Percentiles rank a stretch among this genome's conserved stretches.
These are phyloP conservation scores for Phytophthora chlamydospora DNA, from an alignment of 352 stramenopile genomes.

Conservation along the genomic window DNA sequence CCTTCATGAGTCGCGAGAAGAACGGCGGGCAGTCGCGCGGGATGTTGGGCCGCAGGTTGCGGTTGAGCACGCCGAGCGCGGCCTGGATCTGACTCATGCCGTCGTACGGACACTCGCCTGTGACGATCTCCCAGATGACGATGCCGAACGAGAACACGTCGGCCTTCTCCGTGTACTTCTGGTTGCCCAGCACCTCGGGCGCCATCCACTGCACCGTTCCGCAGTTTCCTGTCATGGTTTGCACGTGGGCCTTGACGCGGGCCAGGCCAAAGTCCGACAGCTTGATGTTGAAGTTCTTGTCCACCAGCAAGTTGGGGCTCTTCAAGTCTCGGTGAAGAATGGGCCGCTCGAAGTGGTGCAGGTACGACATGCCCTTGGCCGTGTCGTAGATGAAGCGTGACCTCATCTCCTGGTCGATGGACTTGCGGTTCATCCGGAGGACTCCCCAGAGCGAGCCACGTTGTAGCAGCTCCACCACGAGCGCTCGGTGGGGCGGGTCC, in stretches of 20 bases:
- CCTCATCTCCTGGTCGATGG: conserved; percentile 61
- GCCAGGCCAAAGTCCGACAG: conserved; percentile 87
- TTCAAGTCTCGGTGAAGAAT: conserved; percentile 90
- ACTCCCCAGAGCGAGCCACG: conserved; percentile 94
- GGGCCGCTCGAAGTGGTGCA: conserved; percentile 82
- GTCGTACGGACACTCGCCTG: conserved; percentile 86
- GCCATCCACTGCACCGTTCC: conserved; percentile 81
- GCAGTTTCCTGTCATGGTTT: conserved; percentile 89
- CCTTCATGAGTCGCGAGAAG: conserved; percentile 75
- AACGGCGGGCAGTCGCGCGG: conserved; percentile 69
- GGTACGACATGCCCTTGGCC: conserved; percentile 84
- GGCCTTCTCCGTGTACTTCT: conserved; percentile 91
- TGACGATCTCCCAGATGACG: conserved; percentile 93
- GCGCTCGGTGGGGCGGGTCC: conserved; percentile 91
- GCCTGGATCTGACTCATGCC: conserved; percentile 86
- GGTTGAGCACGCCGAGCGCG: conserved; percentile 72
- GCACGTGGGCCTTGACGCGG: conserved; percentile 78
- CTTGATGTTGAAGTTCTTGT: conserved; percentile 88
- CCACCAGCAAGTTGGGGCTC: conserved; percentile 82
- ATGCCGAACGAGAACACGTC: conserved; percentile 92
- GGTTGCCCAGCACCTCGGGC: conserved; percentile 79
- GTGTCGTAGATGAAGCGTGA: conserved; percentile 76
- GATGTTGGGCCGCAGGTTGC: conserved; percentile 71
- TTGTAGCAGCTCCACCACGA: conserved; percentile 93
- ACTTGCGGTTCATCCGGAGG: conserved; percentile 69